phyloP scores from a whole-genome alignment of 331 rosid species.

The Prunus yedoensis region DNA sequence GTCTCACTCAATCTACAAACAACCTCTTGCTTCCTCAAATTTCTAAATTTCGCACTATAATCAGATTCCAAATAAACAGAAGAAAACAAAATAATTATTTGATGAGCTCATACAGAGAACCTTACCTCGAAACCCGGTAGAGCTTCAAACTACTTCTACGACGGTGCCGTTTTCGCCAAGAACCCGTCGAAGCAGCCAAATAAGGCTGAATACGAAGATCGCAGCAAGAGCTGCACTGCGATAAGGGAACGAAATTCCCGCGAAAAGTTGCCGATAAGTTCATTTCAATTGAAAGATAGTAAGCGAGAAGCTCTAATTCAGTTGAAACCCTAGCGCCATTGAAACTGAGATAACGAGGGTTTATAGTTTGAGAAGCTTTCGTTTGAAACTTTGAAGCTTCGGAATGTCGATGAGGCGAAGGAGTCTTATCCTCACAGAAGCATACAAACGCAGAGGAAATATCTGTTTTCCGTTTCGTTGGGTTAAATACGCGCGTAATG shows the following conservation, averaged over 20 bases:
- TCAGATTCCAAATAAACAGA: slow-evolving; percentile 5
- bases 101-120: background rate
- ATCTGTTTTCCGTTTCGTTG: slow-evolving; percentile 31
- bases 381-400: too few species aligned
- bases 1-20: slow-evolving; percentile 64
- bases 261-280: slow-evolving; percentile 52
- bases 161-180: slow-evolving; percentile 27
- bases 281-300: slow-evolving; percentile 36
- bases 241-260: slow-evolving; percentile 50
- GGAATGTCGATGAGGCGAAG: background rate
- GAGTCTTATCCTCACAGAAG: slow-evolving; percentile 22
- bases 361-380: background rate
- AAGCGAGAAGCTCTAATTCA: slow-evolving; percentile 25
- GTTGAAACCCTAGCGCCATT: slow-evolving; percentile 58
- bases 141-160: slow-evolving; percentile 35
- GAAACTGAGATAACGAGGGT: slow-evolving; percentile 12
- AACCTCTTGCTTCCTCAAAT: slow-evolving; percentile 42
- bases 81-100: background rate
- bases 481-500: slow-evolving; percentile 39
- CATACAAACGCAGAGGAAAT: slow-evolving; percentile 15
- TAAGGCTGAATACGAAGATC: slow-evolving; percentile 56
- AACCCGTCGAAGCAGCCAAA: slow-evolving; percentile 29
- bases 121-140: slow-evolving; percentile 43
- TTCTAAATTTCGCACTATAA: slow-evolving; percentile 22
- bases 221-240: slow-evolving; percentile 63